These are phyloP conservation scores for Babesia microti DNA, from an alignment of 169 alveolate genomes.

Conservation along the genomic window DNA sequence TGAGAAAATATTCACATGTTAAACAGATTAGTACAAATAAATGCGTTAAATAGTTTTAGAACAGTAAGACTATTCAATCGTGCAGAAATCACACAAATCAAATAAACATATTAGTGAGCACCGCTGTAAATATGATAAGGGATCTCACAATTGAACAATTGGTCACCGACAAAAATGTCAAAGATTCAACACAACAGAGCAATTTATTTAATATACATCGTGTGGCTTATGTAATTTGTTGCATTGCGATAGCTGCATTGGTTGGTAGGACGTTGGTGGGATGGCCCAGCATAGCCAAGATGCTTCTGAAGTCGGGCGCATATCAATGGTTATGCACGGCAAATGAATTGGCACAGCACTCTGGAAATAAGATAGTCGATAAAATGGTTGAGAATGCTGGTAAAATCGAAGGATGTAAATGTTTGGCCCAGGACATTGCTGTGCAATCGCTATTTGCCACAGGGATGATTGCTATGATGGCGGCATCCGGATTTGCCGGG, in stretches of 20 bases:
- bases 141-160: too few species aligned
- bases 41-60: too few species aligned
- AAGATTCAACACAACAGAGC: too few species aligned
- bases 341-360: constrained; percentile 8
- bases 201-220: too few species aligned
- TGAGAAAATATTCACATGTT: too few species aligned
- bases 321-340: constrained; percentile 37
- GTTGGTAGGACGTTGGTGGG: constrained; percentile 33
- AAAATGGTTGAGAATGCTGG: constrained; percentile 4
- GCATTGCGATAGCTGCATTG: constrained; percentile 7
- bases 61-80: too few species aligned
- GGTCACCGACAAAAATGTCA: too few species aligned
- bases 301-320: constrained; percentile 42
- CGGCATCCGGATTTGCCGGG: constrained; percentile 42
- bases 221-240: too few species aligned
- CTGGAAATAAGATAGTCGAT: constrained; percentile 2
- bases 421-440: constrained; percentile 39
- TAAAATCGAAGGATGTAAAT: constrained; percentile 15
- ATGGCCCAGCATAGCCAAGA: constrained; percentile 33
- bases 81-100: too few species aligned
- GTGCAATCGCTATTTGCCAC: constrained; percentile 22
- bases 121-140: too few species aligned
- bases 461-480: constrained; percentile 33
- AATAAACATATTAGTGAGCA: too few species aligned
- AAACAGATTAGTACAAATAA: too few species aligned